A percentile compares a stretch with the other conserved stretches of the same genome.
phyloP scores from a whole-genome alignment of 2,329 filamentous ascomycete species.

The Aquanectria penicillioides region DNA sequence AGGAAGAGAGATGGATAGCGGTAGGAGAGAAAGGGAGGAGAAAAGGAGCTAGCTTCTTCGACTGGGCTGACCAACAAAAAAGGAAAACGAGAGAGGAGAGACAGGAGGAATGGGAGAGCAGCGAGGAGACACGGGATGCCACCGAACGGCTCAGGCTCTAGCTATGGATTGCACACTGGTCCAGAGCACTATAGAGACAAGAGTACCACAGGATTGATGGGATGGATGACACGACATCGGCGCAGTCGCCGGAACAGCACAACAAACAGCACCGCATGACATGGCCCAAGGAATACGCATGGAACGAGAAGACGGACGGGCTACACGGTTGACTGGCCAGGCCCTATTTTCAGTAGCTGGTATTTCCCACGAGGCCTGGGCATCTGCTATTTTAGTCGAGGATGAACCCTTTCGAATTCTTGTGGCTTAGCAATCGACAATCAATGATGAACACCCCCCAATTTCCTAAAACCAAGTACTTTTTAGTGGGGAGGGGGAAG shows the following conservation, averaged over 20 bases:
- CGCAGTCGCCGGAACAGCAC: slow-evolving; percentile 11
- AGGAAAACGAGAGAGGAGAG: not conserved
- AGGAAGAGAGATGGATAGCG: not conserved
- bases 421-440: too few relatives aligned
- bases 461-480: too few relatives aligned
- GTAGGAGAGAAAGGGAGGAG: not conserved
- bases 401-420: too few relatives aligned
- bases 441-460: too few relatives aligned
- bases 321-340: too few relatives aligned
- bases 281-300: not conserved
- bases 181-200: not conserved
- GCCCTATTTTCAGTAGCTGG: too few relatives aligned
- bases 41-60: too few relatives aligned
- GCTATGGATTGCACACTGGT: slow-evolving; percentile 7
- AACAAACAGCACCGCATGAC: not conserved
- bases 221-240: slow-evolving; percentile 15
- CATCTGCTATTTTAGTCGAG: too few relatives aligned
- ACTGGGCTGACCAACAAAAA: not conserved
- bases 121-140: not conserved
- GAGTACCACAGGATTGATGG: not conserved
- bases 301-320: not conserved
- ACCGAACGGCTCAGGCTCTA: slow-evolving; percentile 7
- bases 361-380: too few relatives aligned
- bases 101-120: not conserved
- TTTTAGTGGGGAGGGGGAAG: too few relatives aligned